These are phyloP conservation scores for Jaenimonas drosophilae DNA, from an alignment of 208 protist species.

Conservation along the genomic window DNA sequence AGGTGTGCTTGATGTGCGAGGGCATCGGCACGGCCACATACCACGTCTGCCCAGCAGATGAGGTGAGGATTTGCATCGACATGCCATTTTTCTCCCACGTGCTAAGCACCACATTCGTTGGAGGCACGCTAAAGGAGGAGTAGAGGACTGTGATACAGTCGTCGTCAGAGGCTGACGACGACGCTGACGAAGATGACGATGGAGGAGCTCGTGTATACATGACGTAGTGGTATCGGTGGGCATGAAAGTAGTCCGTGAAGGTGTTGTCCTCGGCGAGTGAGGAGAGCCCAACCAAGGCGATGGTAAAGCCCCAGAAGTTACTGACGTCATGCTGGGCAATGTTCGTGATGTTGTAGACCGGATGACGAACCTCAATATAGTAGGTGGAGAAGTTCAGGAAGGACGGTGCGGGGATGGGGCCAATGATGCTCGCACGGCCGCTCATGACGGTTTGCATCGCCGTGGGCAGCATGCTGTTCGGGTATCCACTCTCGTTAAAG, in stretches of 20 bases:
- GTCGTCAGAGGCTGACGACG: too few relatives aligned
- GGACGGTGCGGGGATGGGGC: constrained; percentile 7
- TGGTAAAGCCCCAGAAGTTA: constrained; percentile 71
- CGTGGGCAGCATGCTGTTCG: too few relatives aligned
- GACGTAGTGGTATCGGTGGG: constrained; percentile 28
- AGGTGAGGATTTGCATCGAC: constrained; percentile 1
- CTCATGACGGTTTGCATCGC: constrained; percentile 2
- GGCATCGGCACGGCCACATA: constrained; percentile 5
- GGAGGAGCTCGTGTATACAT: too few relatives aligned
- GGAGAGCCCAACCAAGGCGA: constrained; percentile 26
- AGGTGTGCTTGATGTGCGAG: constrained; percentile 14
- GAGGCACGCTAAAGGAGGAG: constrained; percentile 5
- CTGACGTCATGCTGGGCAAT: not conserved
- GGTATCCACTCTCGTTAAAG: too few relatives aligned
- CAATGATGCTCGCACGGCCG: constrained; percentile 12
- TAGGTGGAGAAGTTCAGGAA: constrained; percentile 18
- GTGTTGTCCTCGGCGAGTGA: constrained; percentile 12
- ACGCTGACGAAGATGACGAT: too few relatives aligned
- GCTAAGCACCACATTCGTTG: not conserved
- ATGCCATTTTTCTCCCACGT: too few relatives aligned
- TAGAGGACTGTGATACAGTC: too few relatives aligned
- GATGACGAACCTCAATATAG: constrained; percentile 23
- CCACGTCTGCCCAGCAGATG: constrained; percentile 17
- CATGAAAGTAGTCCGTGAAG: constrained; percentile 6
- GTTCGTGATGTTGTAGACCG: constrained; percentile 29